Percentiles rank a stretch among this genome's conserved stretches.
phyloP scores from a whole-genome alignment of 106 monocot species.

The Dioscorea alata region DNA sequence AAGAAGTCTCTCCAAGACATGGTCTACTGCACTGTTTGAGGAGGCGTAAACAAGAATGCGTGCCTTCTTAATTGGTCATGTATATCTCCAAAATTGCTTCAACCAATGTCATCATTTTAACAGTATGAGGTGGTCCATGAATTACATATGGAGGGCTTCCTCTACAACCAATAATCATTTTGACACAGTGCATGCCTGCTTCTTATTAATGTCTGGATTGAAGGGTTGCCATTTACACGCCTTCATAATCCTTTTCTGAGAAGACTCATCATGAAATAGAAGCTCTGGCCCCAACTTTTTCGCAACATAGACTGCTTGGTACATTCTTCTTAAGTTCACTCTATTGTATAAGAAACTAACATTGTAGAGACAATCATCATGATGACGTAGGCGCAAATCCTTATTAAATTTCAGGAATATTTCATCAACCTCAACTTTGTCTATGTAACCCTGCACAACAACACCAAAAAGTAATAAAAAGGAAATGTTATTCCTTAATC shows the following conservation, averaged over 20 bases:
- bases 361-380: conserved; percentile 46
- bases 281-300: conserved; percentile 38
- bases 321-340: conserved; percentile 64
- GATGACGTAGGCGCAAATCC: conserved; percentile 40
- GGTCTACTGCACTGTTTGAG: conserved; percentile 93
- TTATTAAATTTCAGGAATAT: conserved; percentile 65
- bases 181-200: conserved; percentile 59
- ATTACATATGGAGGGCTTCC: conserved; percentile 87
- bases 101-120: conserved; percentile 79
- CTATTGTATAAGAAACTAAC: conserved; percentile 90
- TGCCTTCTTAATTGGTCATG: conserved; percentile 26
- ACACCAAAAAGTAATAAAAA: background rate
- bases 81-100: conserved; percentile 76
- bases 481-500: background rate
- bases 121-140: conserved; percentile 93
- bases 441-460: conserved; percentile 67
- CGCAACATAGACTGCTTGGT: conserved; percentile 62
- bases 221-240: conserved; percentile 27
- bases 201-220: conserved; percentile 50
- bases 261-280: conserved; percentile 54
- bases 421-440: conserved; percentile 86
- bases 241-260: conserved; percentile 26
- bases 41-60: conserved; percentile 81
- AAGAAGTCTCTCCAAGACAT: conserved; percentile 67
- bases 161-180: conserved; percentile 78